phyloP scores from a whole-genome alignment of 2,329 filamentous ascomycete species.

The Fonsecaea erecta region DNA sequence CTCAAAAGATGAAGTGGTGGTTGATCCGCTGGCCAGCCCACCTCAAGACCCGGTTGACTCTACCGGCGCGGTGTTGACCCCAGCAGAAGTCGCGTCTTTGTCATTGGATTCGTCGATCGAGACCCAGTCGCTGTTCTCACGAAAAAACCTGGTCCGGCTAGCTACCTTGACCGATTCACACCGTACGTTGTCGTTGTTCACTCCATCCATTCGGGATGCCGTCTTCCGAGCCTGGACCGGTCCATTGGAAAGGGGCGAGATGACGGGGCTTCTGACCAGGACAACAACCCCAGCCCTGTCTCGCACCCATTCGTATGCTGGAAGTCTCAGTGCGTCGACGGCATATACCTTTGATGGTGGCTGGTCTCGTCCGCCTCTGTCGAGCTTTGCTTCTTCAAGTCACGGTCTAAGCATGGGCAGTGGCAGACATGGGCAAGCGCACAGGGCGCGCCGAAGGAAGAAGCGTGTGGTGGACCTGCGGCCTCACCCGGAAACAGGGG shows the following conservation, averaged over 20 bases:
- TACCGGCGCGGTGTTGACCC: slow-evolving; percentile 75
- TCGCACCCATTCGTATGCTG: slow-evolving; percentile 67
- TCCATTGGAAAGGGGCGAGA: slow-evolving; percentile 71
- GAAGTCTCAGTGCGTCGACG: slow-evolving; percentile 53
- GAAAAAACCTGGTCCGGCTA: slow-evolving; percentile 86
- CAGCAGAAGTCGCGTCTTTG: slow-evolving; percentile 74
- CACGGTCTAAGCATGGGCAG: slow-evolving; percentile 48
- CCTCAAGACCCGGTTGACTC: slow-evolving; percentile 82
- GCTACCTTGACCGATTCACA: slow-evolving; percentile 85
- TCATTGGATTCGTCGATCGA: slow-evolving; percentile 80
- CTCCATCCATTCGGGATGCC: slow-evolving; percentile 84
- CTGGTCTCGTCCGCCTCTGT: slow-evolving; percentile 61
- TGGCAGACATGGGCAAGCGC: slow-evolving; percentile 51
- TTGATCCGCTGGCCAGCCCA: slow-evolving; percentile 81
- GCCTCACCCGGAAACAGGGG: slow-evolving; percentile 46
- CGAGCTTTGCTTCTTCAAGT: slow-evolving; percentile 44
- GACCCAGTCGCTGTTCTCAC: slow-evolving; percentile 87
- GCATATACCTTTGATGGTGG: slow-evolving; percentile 76
- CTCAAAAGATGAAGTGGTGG: slow-evolving; percentile 62
- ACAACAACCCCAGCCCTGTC: slow-evolving; percentile 58
- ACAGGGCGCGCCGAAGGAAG: slow-evolving; percentile 54
- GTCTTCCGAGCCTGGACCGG: slow-evolving; percentile 93
- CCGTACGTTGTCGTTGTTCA: slow-evolving; percentile 87
- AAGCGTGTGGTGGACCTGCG: slow-evolving; percentile 56
- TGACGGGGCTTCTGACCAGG: slow-evolving; percentile 40